phyloP scores from a whole-genome alignment of 345 rosid genomes.

The Gossypioides kirkii region DNA sequence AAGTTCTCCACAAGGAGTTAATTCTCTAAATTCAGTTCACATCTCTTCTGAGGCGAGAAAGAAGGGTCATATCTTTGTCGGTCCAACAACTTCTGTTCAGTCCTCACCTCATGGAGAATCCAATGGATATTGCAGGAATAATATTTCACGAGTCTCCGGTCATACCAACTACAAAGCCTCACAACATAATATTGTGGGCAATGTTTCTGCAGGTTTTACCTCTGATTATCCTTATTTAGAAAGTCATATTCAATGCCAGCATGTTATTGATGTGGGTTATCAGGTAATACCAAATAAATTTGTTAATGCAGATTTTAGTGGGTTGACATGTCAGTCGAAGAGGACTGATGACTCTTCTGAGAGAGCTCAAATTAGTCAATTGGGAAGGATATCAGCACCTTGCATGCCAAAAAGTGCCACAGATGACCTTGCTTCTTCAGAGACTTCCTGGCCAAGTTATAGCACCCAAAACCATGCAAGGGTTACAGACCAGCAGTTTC shows the following conservation, averaged over 20 bases:
- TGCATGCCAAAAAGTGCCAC: constrained; percentile 18
- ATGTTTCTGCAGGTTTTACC: constrained; percentile 24
- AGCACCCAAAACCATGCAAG: constrained; percentile 28
- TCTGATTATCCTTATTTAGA: constrained; percentile 47
- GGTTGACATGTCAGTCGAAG: constrained; percentile 35
- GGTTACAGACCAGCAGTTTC: constrained; percentile 40
- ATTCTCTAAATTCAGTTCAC: constrained; percentile 25
- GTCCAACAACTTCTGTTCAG: constrained; percentile 33
- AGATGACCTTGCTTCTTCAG: constrained; percentile 30
- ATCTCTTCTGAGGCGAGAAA: constrained; percentile 36
- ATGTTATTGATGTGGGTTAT: constrained; percentile 31
- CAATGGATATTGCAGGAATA: constrained; percentile 35
- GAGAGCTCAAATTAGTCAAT: constrained; percentile 41
- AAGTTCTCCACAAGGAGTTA: constrained; percentile 28
- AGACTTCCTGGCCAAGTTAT: constrained; percentile 25
- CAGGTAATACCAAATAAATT: constrained; percentile 27
- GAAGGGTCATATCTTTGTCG: constrained; percentile 36
- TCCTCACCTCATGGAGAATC: constrained; percentile 26
- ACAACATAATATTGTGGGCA: constrained; percentile 24
- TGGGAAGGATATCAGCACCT: constrained; percentile 24
- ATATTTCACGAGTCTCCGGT: constrained; percentile 29
- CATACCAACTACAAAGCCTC: constrained; percentile 24
- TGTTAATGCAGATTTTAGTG: constrained; percentile 30
- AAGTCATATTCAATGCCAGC: constrained; percentile 41
- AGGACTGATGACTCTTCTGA: constrained; percentile 36